These are phyloP conservation scores for Megacollybia marginata DNA, from an alignment of 768 basidiomycete genomes.

Conservation along the genomic window DNA sequence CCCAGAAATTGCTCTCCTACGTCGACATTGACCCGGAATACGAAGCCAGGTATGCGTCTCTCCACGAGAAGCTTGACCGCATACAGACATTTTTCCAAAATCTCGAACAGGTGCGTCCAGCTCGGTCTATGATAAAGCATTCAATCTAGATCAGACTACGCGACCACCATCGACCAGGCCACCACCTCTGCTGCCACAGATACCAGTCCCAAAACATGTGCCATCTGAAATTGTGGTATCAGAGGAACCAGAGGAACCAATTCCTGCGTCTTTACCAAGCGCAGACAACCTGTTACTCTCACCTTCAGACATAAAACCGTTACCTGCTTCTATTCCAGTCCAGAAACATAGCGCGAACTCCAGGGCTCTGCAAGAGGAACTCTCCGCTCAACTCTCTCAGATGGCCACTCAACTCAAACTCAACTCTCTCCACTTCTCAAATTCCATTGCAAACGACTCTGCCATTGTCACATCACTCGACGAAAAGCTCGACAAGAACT, in stretches of 20 bases:
- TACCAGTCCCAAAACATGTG: slow-evolving; percentile 37
- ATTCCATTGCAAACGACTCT: slow-evolving; percentile 68
- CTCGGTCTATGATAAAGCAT: neutral
- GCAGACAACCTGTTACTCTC: slow-evolving; percentile 35
- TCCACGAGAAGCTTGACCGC: slow-evolving; percentile 43
- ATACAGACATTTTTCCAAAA: slow-evolving; percentile 46
- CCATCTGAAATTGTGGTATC: slow-evolving; percentile 5
- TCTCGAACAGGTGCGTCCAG: slow-evolving; percentile 39
- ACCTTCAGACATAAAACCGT: slow-evolving; percentile 20
- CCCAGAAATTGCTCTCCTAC: slow-evolving; percentile 47
- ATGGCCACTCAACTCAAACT: slow-evolving; percentile 88
- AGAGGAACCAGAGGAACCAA: slow-evolving; percentile 5
- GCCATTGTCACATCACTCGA: slow-evolving; percentile 58
- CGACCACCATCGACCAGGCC: slow-evolving; percentile 32
- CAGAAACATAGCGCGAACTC: slow-evolving; percentile 46
- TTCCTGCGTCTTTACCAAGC: slow-evolving; percentile 15
- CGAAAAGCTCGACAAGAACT: slow-evolving; percentile 69
- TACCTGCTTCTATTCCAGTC: slow-evolving; percentile 14
- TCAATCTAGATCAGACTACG: slow-evolving; percentile 26
- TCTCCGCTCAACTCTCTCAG: slow-evolving; percentile 63
- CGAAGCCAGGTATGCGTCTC: slow-evolving; percentile 42
- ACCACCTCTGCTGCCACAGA: slow-evolving; percentile 42
- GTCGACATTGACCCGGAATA: slow-evolving; percentile 45
- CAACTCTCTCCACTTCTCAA: slow-evolving; percentile 76
- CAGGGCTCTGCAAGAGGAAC: slow-evolving; percentile 62